A percentile compares a stretch with the other conserved stretches of the same genome.
Conservation (phyloP, 805 yeast species). For the Ogataea minuta region DNA sequence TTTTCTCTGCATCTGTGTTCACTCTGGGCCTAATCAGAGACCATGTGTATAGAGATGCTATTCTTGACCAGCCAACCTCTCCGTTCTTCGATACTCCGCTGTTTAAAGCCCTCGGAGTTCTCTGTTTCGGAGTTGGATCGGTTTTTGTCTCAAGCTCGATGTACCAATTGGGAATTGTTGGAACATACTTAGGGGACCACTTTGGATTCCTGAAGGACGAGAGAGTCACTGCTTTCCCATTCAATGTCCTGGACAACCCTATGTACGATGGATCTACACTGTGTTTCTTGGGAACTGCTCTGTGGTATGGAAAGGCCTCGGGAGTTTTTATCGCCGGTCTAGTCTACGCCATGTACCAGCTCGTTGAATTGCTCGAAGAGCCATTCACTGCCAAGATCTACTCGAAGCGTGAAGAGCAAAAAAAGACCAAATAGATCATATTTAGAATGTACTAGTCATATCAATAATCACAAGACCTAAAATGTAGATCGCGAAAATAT, state of each 20-base stretch:
- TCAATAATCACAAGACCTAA: not conserved
- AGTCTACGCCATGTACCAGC: slow-evolving; percentile 76
- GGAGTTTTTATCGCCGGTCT: slow-evolving; percentile 71
- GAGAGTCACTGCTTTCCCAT: slow-evolving; percentile 90
- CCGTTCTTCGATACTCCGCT: slow-evolving; percentile 46
- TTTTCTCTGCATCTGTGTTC: slow-evolving; percentile 80
- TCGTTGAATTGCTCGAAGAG: slow-evolving; percentile 88
- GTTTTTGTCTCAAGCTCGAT: slow-evolving; percentile 78
- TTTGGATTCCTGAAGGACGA: slow-evolving; percentile 92
- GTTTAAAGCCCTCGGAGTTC: slow-evolving; percentile 44
- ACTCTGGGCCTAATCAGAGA: slow-evolving; percentile 83
- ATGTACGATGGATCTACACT: slow-evolving; percentile 94
- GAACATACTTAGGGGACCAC: slow-evolving; percentile 95
- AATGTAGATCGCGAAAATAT: not conserved
- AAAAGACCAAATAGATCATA: slow-evolving; percentile 15
- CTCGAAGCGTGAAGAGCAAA: slow-evolving; percentile 54
- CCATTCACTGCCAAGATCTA: slow-evolving; percentile 94
- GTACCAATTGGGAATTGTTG: slow-evolving; percentile 92
- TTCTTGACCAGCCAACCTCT: slow-evolving; percentile 67
- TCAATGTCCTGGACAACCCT: slow-evolving; percentile 87
- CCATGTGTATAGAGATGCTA: slow-evolving; percentile 65
- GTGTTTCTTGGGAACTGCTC: slow-evolving; percentile 86
- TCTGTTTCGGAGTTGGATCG: slow-evolving; percentile 66
- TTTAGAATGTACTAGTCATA: not conserved
- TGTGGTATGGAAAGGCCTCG: slow-evolving; percentile 86